Conservation (phyloP, 2,329 filamentous ascomycete species). For the Chalaropsis ovoidea region DNA sequence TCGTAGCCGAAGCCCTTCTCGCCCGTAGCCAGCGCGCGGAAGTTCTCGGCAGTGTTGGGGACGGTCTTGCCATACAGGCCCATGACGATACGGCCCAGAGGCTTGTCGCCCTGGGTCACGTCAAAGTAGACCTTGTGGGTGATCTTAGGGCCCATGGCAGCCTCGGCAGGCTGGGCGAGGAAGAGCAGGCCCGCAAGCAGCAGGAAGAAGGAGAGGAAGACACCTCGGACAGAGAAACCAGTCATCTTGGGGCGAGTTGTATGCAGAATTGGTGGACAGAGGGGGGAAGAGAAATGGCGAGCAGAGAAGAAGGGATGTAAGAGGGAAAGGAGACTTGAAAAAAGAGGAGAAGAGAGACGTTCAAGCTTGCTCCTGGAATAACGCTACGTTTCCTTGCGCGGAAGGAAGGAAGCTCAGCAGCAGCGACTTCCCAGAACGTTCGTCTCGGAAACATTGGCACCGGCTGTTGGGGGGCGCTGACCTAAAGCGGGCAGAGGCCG, state of each 20-base stretch:
- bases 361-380: conserved; percentile 19
- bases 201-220: conserved; percentile 62
- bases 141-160: conserved; percentile 83
- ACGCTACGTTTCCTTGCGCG: conserved; percentile 24
- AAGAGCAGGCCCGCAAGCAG: conserved; percentile 65
- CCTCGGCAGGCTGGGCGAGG: conserved; percentile 63
- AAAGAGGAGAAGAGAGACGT: not conserved
- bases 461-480: not conserved
- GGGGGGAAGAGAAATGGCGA: conserved; percentile 20
- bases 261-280: conserved; percentile 41
- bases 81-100: conserved; percentile 64
- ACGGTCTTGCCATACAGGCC: conserved; percentile 83
- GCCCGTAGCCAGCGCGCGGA: conserved; percentile 69
- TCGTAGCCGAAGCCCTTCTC: conserved; percentile 80
- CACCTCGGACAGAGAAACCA: conserved; percentile 54
- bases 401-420: not conserved
- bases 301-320: conserved; percentile 24
- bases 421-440: not conserved
- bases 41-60: conserved; percentile 64
- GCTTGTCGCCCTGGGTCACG: conserved; percentile 64
- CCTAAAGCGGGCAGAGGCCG: not conserved
- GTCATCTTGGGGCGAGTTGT: conserved; percentile 31
- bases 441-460: not conserved
- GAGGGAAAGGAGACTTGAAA: not conserved
- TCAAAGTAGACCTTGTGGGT: conserved; percentile 92